Base-by-base conservation (phyloP, 805 yeast genomes). In the Allodekkera sacchari region DNA sequence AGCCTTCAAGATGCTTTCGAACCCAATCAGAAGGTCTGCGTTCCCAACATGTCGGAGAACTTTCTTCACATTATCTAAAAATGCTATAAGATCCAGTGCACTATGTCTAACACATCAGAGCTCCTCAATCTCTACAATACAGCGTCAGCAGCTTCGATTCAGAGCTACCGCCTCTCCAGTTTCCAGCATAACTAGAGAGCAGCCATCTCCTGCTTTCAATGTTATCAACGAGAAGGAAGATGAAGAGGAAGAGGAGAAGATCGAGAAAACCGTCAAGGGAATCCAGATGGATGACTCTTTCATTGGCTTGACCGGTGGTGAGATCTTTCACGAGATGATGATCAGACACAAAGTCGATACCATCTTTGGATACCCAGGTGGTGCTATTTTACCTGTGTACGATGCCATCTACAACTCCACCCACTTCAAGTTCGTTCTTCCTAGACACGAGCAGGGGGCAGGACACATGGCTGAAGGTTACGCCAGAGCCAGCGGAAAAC, bases 381-480 rank as follows among this genome's bases (percentile, higher is more conserved):
- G 98, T 57, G 98, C 98, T 45, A 92, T 92, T 51, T 70, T 92
- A 50, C 97, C 98, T 10, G 98, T 92, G 17, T 92, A 82, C 54
- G 98, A 92, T 56, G 97, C 97, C 45, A 92, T 92, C 47, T 83
- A 81, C 68, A 82, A 89, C 64, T 83, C 95, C 14, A 77, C 79
- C 35, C 74, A 82, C 51, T 89, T 92, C 69, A 75, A 79, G 46
- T 92, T 92, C 54, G 83, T 92, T 35, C 66, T 92, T 42, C 98
- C 98, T 30, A 74, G 94, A 50, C 97, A 92, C 59, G 98, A 92
- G 61, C 98, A 92, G 63, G 98, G 98, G 57, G 98, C 97, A 12
- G 98, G 98, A 32, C 98, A 92, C 62, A 92, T 92, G 97, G 98
- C 98, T 35, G 96, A 92, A 64, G 98, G 98, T 38, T 92, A 92